Evolutionary conservation across 2,329 filamentous ascomycete species (phyloP).

Genomic region (Ophiosphaerella herpotricha): DNA sequence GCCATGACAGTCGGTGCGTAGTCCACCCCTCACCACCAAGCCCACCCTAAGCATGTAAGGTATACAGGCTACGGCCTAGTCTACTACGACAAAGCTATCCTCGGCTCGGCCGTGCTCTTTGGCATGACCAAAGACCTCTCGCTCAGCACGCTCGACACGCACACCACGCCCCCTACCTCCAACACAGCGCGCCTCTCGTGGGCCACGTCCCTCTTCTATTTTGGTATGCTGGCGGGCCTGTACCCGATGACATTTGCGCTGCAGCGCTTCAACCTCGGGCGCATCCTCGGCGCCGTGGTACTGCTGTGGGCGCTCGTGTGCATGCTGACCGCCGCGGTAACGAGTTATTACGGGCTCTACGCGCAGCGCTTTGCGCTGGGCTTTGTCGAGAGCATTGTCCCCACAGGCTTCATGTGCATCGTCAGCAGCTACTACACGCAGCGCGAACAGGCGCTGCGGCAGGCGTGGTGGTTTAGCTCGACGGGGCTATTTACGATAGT

Average conservation of each 20-base stretch:
- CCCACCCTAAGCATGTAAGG: not conserved
- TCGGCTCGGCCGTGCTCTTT: slow-evolving; percentile 73
- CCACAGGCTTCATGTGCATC: slow-evolving; percentile 62
- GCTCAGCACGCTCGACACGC: slow-evolving; percentile 60
- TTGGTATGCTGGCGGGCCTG: slow-evolving; percentile 74
- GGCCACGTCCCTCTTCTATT: slow-evolving; percentile 81
- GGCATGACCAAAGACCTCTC: slow-evolving; percentile 73
- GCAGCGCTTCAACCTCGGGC: slow-evolving; percentile 69
- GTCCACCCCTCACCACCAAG: not conserved
- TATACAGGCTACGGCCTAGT: slow-evolving; percentile 65
- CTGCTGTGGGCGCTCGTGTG: slow-evolving; percentile 70
- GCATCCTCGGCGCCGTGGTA: slow-evolving; percentile 66
- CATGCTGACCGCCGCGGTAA: slow-evolving; percentile 70
- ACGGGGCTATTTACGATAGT: slow-evolving; percentile 48
- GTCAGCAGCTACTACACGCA: slow-evolving; percentile 51
- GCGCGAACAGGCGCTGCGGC: slow-evolving; percentile 54
- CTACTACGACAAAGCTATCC: slow-evolving; percentile 76
- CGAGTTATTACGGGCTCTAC: slow-evolving; percentile 65
- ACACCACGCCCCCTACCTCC: slow-evolving; percentile 58
- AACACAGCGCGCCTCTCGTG: slow-evolving; percentile 72
- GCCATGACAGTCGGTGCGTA: slow-evolving; percentile 58
- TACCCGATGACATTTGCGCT: slow-evolving; percentile 75
- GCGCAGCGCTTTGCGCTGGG: slow-evolving; percentile 62
- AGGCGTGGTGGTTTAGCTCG: slow-evolving; percentile 70
- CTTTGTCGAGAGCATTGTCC: slow-evolving; percentile 60